Evolutionary conservation across 495 filamentous ascomycete species (phyloP).

Genomic region (Penicillium waksmanii): DNA sequence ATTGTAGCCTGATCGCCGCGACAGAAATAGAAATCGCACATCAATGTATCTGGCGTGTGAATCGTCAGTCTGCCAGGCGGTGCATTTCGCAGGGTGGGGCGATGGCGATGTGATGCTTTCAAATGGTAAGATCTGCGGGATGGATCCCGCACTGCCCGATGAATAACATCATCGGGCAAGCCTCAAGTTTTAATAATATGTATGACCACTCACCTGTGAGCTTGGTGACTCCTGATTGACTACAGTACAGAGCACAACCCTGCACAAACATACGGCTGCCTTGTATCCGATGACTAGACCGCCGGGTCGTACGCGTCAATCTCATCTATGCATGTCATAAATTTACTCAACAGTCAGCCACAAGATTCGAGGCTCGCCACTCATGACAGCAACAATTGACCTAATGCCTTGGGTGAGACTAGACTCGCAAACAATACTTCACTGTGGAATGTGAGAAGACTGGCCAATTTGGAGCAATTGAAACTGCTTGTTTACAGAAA

Average conservation of each 20-base stretch:
- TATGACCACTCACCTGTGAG: not conserved
- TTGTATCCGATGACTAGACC: not conserved
- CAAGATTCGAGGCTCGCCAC: too few relatives aligned
- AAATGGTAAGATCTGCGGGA: not conserved
- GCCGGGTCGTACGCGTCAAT: not conserved
- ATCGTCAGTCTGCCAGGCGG: not conserved
- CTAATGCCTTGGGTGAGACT: too few relatives aligned
- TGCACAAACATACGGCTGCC: too few relatives aligned
- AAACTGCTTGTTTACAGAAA: too few relatives aligned
- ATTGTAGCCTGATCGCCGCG: not conserved
- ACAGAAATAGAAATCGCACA: conserved; percentile 2
- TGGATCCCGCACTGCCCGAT: not conserved
- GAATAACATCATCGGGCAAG: not conserved
- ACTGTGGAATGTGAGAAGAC: too few relatives aligned
- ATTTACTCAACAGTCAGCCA: too few relatives aligned
- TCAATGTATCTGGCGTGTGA: not conserved
- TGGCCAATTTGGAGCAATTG: too few relatives aligned
- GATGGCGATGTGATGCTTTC: not conserved
- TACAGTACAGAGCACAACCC: too few relatives aligned
- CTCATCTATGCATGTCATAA: too few relatives aligned
- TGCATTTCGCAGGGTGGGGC: conserved; percentile 1
- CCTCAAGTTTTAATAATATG: not conserved
- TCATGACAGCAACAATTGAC: too few relatives aligned
- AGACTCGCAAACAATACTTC: too few relatives aligned
- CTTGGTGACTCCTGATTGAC: not conserved